phyloP scores from a whole-genome alignment of 768 basidiomycete species.

The Coprinellus aureogranulatus region DNA sequence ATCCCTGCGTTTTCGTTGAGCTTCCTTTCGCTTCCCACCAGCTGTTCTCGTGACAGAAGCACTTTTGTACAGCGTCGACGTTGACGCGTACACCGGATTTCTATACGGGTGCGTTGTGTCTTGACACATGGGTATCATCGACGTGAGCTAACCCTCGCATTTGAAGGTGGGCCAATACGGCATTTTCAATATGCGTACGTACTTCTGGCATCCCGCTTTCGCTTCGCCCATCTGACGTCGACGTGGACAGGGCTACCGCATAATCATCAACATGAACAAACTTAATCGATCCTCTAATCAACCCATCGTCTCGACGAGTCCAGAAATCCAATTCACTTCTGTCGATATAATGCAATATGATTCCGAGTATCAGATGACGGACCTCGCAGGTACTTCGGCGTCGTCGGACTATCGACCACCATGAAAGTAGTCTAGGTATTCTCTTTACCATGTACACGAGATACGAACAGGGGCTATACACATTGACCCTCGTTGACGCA shows the following conservation, averaged over 20 bases:
- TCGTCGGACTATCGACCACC: too few relatives aligned
- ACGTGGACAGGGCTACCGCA: slow-evolving; percentile 31
- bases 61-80: slow-evolving; percentile 21
- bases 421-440: too few relatives aligned
- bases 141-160: neutral
- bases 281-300: slow-evolving; percentile 8
- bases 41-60: slow-evolving; percentile 27
- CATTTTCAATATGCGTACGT: slow-evolving; percentile 33
- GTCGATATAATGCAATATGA: too few relatives aligned
- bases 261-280: slow-evolving; percentile 33
- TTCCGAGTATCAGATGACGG: too few relatives aligned
- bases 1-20: neutral
- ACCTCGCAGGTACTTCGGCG: too few relatives aligned
- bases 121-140: neutral
- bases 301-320: neutral
- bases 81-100: slow-evolving; percentile 26
- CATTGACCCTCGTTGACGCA: too few relatives aligned
- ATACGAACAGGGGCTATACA: too few relatives aligned
- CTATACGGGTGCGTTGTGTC: slow-evolving; percentile 27
- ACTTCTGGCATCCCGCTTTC: neutral
- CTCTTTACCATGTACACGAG: too few relatives aligned
- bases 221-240: neutral
- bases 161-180: slow-evolving; percentile 32
- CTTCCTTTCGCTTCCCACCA: slow-evolving; percentile 8
- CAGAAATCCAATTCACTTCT: neutral